phyloP scores from a whole-genome alignment of 352 stramenopile genomes.

The Pythium folliculosum region DNA sequence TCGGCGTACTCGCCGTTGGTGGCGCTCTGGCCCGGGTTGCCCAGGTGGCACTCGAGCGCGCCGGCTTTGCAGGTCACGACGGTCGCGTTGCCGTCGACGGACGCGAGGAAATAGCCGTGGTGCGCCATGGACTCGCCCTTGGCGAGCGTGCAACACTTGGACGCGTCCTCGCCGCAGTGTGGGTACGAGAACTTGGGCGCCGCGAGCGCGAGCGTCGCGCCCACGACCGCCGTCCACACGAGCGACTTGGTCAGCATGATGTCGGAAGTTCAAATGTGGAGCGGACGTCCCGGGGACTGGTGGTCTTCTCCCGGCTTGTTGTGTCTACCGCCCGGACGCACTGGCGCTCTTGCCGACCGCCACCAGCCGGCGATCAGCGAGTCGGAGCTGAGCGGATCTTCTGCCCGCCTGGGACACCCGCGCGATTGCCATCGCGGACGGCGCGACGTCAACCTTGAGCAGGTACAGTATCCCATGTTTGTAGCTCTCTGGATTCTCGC shows the following conservation, averaged over 20 bases:
- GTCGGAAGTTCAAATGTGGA: neutral
- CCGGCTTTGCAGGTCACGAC: constrained; percentile 66
- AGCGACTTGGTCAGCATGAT: constrained; percentile 31
- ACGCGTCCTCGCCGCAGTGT: constrained; percentile 40
- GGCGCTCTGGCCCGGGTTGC: constrained; percentile 59
- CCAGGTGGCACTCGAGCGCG: constrained; percentile 52
- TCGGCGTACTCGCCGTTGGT: constrained; percentile 36
- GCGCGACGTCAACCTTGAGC: neutral
- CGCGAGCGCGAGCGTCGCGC: constrained; percentile 30
- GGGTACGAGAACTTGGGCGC: constrained; percentile 48
- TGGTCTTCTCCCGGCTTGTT: neutral
- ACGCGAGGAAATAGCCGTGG: constrained; percentile 59
- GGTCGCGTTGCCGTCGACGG: constrained; percentile 45
- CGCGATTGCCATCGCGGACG: neutral
- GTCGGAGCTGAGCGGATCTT: neutral
- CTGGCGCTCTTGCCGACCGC: neutral
- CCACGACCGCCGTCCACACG: constrained; percentile 31
- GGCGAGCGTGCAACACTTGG: constrained; percentile 58
- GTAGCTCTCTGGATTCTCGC: constrained; percentile 17
- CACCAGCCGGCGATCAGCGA: neutral
- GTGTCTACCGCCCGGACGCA: neutral
- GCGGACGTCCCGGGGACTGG: neutral
- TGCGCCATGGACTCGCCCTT: constrained; percentile 51
- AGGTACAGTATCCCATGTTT: too few relatives aligned
- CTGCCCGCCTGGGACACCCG: constrained; percentile 3